These are phyloP conservation scores for Apiospora phragmitis DNA, from an alignment of 2,329 filamentous ascomycete genomes.

Conservation along the genomic window DNA sequence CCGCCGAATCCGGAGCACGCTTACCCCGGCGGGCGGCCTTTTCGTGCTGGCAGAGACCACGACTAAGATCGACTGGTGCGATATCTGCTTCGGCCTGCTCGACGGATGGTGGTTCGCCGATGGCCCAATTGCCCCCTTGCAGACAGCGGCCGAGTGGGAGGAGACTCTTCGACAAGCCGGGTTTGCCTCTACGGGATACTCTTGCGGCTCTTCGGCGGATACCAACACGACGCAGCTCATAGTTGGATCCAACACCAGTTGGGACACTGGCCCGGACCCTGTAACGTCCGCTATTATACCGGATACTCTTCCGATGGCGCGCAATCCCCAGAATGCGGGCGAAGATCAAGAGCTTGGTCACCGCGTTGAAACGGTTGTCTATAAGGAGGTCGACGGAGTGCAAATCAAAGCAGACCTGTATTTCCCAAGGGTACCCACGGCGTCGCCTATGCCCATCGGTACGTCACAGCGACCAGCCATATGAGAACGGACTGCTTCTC, in stretches of 20 bases:
- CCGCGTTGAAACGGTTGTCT: constrained; percentile 18
- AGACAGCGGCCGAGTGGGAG: not conserved
- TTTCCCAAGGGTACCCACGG: constrained; percentile 19
- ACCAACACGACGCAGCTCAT: no score
- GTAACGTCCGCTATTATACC: no score
- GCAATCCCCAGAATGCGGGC: no score
- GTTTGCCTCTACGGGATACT: not conserved
- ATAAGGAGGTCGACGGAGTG: constrained; percentile 21
- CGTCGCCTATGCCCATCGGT: no score
- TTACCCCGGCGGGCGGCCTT: constrained; percentile 20
- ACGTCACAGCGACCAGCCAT: no score
- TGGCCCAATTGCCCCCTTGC: not conserved
- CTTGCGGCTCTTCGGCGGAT: no score
- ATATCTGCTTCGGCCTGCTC: constrained; percentile 34
- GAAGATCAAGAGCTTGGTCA: no score
- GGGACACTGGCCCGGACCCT: no score
- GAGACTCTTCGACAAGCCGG: not conserved
- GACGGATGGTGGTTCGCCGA: constrained; percentile 38
- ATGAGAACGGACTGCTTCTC: no score
- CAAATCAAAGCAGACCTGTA: constrained; percentile 33
- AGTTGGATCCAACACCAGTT: no score
- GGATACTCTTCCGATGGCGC: no score
- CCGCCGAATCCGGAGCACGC: constrained; percentile 26
- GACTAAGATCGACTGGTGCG: constrained; percentile 21
- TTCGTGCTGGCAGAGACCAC: constrained; percentile 27